phyloP scores from a whole-genome alignment of 1,284 basidiomycete genomes.

The Ceratobasidium sp. region DNA sequence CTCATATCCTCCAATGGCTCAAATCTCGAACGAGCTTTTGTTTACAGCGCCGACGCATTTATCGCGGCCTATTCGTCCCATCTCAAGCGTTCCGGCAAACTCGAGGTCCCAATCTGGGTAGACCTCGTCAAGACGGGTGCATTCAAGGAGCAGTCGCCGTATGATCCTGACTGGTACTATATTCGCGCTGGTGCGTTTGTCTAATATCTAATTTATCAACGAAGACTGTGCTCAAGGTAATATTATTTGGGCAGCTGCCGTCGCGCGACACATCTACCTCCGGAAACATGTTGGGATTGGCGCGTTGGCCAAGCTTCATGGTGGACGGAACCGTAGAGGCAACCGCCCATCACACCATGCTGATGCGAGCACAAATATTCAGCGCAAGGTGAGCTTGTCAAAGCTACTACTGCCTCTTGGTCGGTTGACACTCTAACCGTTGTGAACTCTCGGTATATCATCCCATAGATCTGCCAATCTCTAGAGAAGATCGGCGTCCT shows the following conservation, averaged over 20 bases:
- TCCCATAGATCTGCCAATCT: slow-evolving; percentile 82
- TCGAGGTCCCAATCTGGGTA: slow-evolving; percentile 99
- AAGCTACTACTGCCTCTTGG: no score
- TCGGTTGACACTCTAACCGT: neutral
- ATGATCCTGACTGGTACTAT: slow-evolving; percentile 99
- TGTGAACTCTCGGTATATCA: neutral
- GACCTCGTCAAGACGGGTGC: slow-evolving; percentile 99
- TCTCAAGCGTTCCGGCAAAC: slow-evolving; percentile 96
- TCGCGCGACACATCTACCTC: slow-evolving; percentile 99
- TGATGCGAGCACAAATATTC: slow-evolving; percentile 87
- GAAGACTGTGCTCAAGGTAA: neutral
- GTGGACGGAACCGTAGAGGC: slow-evolving; percentile 94
- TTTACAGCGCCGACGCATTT: slow-evolving; percentile 85
- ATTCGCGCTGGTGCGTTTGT: slow-evolving; percentile 87
- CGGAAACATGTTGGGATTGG: slow-evolving; percentile 99
- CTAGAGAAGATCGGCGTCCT: slow-evolving; percentile 99
- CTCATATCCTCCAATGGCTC: neutral
- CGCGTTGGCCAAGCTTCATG: slow-evolving; percentile 96
- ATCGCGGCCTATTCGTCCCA: slow-evolving; percentile 93
- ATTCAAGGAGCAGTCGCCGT: slow-evolving; percentile 98
- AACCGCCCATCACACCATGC: slow-evolving; percentile 96
- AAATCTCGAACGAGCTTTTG: slow-evolving; percentile 1
- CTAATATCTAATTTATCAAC: neutral
- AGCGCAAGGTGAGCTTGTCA: slow-evolving; percentile 70
- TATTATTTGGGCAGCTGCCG: slow-evolving; percentile 77